Evolutionary conservation across 805 yeast species (phyloP).

Genomic region (Kuraishia borneana): DNA sequence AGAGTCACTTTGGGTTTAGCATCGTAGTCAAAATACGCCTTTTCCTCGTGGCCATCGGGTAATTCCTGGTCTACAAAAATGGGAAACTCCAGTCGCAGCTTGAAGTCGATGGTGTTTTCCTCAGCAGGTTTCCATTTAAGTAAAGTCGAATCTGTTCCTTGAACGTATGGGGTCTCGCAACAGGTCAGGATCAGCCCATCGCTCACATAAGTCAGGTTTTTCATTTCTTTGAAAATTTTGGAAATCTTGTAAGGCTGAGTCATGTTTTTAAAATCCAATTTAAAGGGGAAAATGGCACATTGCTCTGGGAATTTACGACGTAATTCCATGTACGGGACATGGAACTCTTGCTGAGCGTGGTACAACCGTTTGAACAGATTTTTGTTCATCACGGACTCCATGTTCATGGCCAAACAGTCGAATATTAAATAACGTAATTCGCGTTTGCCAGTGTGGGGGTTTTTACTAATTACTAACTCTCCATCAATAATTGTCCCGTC

Average conservation of each 20-base stretch:
- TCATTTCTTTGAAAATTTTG: constrained; percentile 62
- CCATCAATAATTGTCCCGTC: constrained; percentile 91
- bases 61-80: constrained; percentile 49
- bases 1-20: constrained; percentile 61
- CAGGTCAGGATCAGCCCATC: constrained; percentile 95
- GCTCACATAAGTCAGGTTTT: constrained; percentile 70
- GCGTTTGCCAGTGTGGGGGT: constrained; percentile 40
- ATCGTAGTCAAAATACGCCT: constrained; percentile 74
- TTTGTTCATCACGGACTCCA: constrained; percentile 55
- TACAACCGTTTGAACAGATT: constrained; percentile 77
- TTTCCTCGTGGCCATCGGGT: constrained; percentile 54
- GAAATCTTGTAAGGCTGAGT: constrained; percentile 68
- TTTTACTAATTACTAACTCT: constrained; percentile 69
- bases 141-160: constrained; percentile 80
- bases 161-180: constrained; percentile 73
- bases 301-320: constrained; percentile 63
- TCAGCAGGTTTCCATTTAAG: constrained; percentile 97
- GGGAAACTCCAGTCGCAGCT: constrained; percentile 52
- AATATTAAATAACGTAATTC: constrained; percentile 78
- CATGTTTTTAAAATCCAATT: constrained; percentile 82
- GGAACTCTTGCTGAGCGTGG: constrained; percentile 70
- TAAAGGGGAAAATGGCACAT: constrained; percentile 72
- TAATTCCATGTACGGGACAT: constrained; percentile 69
- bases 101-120: constrained; percentile 89
- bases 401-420: constrained; percentile 83